Conservation (phyloP, 1,139 yeast species). For the Saccharomycopsis phalli region DNA sequence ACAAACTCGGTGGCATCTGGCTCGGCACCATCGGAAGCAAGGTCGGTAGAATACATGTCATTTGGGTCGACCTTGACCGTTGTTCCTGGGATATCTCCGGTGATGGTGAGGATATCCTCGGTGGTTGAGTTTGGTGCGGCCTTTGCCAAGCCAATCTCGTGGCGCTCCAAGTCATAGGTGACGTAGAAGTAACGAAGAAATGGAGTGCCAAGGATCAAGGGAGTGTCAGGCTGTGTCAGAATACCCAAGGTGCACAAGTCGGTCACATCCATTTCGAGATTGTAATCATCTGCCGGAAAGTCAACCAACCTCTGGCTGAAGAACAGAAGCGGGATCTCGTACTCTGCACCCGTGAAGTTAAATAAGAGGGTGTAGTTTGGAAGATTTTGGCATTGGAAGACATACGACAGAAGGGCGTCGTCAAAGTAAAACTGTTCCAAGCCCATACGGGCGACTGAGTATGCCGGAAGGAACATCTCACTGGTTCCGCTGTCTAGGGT, state of each 20-base stretch:
- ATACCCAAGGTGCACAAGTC: background rate
- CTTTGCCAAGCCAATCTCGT: background rate
- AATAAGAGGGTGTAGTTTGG: background rate
- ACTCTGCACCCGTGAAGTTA: background rate
- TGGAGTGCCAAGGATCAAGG: background rate
- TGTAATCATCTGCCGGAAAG: too few species aligned
- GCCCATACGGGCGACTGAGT: too few species aligned
- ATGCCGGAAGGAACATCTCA: too few species aligned
- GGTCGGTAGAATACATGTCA: background rate
- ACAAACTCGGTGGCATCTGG: background rate
- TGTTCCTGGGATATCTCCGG: background rate
- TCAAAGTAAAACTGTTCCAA: too few species aligned
- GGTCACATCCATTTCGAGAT: too few species aligned
- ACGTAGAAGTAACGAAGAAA: background rate
- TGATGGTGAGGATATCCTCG: background rate
- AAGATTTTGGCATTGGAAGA: background rate
- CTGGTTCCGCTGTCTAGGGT: too few species aligned
- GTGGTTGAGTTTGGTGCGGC: background rate
- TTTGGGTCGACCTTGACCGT: background rate
- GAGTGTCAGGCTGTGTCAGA: background rate
- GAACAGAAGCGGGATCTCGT: background rate
- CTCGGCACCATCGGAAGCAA: background rate
- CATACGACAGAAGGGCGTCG: too few species aligned
- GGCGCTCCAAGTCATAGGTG: background rate
- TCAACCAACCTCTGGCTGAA: background rate